Conservation (phyloP, 805 yeast genomes). For the Pichia insulana region DNA sequence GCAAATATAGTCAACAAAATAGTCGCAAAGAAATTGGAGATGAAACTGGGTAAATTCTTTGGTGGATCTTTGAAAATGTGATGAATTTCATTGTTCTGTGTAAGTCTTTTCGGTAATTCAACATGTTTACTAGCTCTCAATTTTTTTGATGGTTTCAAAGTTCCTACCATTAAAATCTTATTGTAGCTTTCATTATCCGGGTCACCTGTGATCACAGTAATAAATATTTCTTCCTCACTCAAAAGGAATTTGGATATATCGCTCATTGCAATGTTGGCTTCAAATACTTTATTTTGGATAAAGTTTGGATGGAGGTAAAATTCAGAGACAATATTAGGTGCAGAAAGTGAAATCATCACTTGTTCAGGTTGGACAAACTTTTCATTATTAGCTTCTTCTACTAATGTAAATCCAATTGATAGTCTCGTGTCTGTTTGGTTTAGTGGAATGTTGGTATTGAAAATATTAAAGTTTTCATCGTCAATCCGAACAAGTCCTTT, state of each 20-base stretch:
- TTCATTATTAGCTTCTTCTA: slow-evolving; percentile 1
- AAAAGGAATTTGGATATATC: slow-evolving; percentile 21
- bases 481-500: slow-evolving; percentile 14
- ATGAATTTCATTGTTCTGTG: slow-evolving; percentile 49
- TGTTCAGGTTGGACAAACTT: slow-evolving; percentile 17
- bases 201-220: slow-evolving; percentile 25
- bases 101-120: slow-evolving; percentile 32
- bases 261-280: slow-evolving; percentile 11
- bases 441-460: slow-evolving; percentile 6
- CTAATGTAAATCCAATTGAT: slow-evolving; percentile 15
- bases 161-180: slow-evolving; percentile 13
- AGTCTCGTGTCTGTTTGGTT: slow-evolving; percentile 14
- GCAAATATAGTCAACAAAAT: slow-evolving; percentile 34
- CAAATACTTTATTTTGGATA: slow-evolving; percentile 8
- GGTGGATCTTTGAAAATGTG: slow-evolving; percentile 55
- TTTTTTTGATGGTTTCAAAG: slow-evolving; percentile 14
- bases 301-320: slow-evolving; percentile 19
- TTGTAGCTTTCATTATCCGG: slow-evolving; percentile 11
- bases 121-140: slow-evolving; percentile 7
- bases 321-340: slow-evolving; percentile 9
- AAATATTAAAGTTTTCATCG: slow-evolving; percentile 9
- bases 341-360: slow-evolving; percentile 19
- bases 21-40: slow-evolving; percentile 45
- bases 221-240: slow-evolving; percentile 13
- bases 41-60: slow-evolving; percentile 38